Percentiles rank a stretch among this genome's conserved stretches.
phyloP scores from a whole-genome alignment of 768 basidiomycete species.

The Amanita molliuscula region DNA sequence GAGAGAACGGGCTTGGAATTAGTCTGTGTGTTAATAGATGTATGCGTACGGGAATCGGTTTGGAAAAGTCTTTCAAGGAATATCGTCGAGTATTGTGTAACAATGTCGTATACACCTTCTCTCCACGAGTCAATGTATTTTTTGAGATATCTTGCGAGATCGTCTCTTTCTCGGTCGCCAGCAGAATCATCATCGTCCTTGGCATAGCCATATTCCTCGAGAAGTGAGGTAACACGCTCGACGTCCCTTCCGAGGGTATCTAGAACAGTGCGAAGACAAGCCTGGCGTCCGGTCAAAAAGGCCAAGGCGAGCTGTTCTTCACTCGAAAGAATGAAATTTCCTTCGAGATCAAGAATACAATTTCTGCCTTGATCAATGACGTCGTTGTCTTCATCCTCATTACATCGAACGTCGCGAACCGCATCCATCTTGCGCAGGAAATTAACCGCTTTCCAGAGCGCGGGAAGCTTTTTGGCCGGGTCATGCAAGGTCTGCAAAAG shows the following conservation, averaged over 20 bases:
- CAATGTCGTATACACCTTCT: slow-evolving; percentile 86
- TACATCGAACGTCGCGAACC: slow-evolving; percentile 22
- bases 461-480: slow-evolving; percentile 75
- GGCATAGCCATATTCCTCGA: not conserved
- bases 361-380: slow-evolving; percentile 7
- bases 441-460: slow-evolving; percentile 81
- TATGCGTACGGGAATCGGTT: slow-evolving; percentile 12
- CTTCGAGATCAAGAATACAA: slow-evolving; percentile 11
- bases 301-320: slow-evolving; percentile 80
- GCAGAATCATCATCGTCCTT: slow-evolving; percentile 14
- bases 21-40: slow-evolving; percentile 7
- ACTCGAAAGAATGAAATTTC: slow-evolving; percentile 24
- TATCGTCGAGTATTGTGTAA: slow-evolving; percentile 83
- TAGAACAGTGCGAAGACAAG: slow-evolving; percentile 49
- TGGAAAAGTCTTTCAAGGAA: slow-evolving; percentile 63
- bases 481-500: slow-evolving; percentile 74
- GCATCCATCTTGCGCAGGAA: slow-evolving; percentile 80
- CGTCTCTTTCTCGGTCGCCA: slow-evolving; percentile 56
- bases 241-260: slow-evolving; percentile 42
- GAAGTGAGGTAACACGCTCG: slow-evolving; percentile 18
- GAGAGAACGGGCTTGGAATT: slow-evolving; percentile 8
- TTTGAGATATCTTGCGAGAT: slow-evolving; percentile 69
- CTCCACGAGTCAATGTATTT: slow-evolving; percentile 87
- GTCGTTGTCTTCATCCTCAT: not conserved
- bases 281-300: slow-evolving; percentile 62